Conservation (phyloP, 768 basidiomycete genomes). For the Amanita thiersii region DNA sequence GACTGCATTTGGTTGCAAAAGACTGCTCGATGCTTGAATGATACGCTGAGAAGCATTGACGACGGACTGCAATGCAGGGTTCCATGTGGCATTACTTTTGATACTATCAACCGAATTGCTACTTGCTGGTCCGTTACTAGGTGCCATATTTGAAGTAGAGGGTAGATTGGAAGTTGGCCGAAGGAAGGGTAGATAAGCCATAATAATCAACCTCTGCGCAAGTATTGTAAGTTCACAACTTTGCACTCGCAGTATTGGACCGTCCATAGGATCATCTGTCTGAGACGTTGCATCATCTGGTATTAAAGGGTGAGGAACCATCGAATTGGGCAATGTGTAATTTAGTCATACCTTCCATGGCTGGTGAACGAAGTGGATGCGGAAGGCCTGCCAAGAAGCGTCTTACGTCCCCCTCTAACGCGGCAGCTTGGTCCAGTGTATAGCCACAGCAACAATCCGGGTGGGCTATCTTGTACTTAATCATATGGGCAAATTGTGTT, state of each 20-base stretch:
- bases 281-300: neutral
- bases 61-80: slow-evolving; percentile 48
- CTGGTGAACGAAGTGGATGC: slow-evolving; percentile 31
- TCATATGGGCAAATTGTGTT: slow-evolving; percentile 52
- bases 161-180: slow-evolving; percentile 14
- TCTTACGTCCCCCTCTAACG: slow-evolving; percentile 48
- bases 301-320: too few relatives aligned
- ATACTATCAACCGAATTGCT: neutral
- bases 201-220: slow-evolving; percentile 53
- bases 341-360: neutral
- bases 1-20: slow-evolving; percentile 27
- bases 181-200: slow-evolving; percentile 64
- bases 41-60: slow-evolving; percentile 62
- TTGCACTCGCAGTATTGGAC: slow-evolving; percentile 21
- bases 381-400: slow-evolving; percentile 49
- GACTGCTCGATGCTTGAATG: slow-evolving; percentile 39
- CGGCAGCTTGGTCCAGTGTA: slow-evolving; percentile 55
- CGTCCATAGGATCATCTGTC: neutral
- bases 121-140: neutral
- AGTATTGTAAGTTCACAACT: slow-evolving; percentile 53
- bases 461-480: slow-evolving; percentile 43
- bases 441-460: slow-evolving; percentile 33
- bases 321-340: neutral
- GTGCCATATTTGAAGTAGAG: neutral
- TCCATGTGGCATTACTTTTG: slow-evolving; percentile 23